A percentile compares a stretch with the other conserved stretches of the same genome.
Evolutionary conservation across 2,329 filamentous ascomycete species (phyloP).

Genomic region (Aspergillus sp.): DNA sequence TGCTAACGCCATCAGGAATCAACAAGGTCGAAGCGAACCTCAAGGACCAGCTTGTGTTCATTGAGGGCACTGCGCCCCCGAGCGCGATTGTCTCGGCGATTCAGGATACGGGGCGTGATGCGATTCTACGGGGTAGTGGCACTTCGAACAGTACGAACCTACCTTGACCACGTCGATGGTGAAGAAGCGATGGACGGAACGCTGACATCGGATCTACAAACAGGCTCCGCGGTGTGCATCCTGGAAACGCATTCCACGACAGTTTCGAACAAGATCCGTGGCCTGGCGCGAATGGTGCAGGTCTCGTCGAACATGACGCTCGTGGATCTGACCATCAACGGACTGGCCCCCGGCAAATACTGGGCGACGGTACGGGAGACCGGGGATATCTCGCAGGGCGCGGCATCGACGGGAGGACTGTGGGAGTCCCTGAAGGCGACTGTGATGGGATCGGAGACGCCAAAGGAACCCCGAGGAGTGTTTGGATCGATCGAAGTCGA

Average conservation of each 20-base stretch:
- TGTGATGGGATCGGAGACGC: slow-evolving; percentile 32
- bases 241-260: slow-evolving; percentile 74
- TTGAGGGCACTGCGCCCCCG: slow-evolving; percentile 86
- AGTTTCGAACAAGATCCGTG: slow-evolving; percentile 70
- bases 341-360: slow-evolving; percentile 78
- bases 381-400: slow-evolving; percentile 82
- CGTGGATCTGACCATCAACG: slow-evolving; percentile 82
- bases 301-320: slow-evolving; percentile 75
- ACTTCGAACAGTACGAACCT: slow-evolving; percentile 67
- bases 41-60: slow-evolving; percentile 75
- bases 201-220: neutral
- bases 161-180: slow-evolving; percentile 7
- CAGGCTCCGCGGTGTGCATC: slow-evolving; percentile 72
- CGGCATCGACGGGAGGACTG: slow-evolving; percentile 76
- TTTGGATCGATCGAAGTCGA: slow-evolving; percentile 77
- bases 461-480: slow-evolving; percentile 55
- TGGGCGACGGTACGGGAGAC: slow-evolving; percentile 79
- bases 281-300: slow-evolving; percentile 90
- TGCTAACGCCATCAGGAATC: slow-evolving; percentile 57
- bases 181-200: neutral
- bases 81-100: slow-evolving; percentile 88
- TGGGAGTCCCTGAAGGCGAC: slow-evolving; percentile 62
- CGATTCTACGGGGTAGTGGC: slow-evolving; percentile 87
- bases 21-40: slow-evolving; percentile 79
- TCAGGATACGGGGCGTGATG: slow-evolving; percentile 85